Evolutionary conservation across 2,329 filamentous ascomycete species (phyloP), one percentile per base, ranked within the genome.

Genomic region (Periconia digitata): DNA sequence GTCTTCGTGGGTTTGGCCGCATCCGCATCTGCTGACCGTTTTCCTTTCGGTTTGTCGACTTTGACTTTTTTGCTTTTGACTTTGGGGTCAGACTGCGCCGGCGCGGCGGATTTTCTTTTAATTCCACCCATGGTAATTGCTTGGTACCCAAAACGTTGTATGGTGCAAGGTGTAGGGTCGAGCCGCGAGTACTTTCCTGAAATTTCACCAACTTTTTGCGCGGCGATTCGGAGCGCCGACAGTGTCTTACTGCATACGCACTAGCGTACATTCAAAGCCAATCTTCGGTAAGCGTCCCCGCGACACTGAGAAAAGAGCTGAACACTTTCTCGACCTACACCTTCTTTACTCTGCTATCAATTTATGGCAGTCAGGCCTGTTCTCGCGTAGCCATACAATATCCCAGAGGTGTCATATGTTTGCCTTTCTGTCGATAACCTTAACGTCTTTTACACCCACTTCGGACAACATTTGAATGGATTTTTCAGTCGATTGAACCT

Each of bases 11-110:
- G 56, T 50, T 62, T 63, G 32, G 59, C 55, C 23, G 51, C 58
- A 46, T 64, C 55, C 6, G 54, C 24, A 43, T 64, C 63, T 36
- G 59, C 55, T 17, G 56, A 53, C 40, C 51, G 52, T 51, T 69
- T 71, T 20, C 58, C 56, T 5, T 59, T 44, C 8, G 62, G 43
- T 52, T 71, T 70, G 27, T 69, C 65, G 29, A 66, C 58, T 53
- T 69, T 70, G 44, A 58, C 59, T 46, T 74, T 75, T 55, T 77
- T 78, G 49, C 51, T 62, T 37, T 63, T 64, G 21, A 32, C 37
- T 47, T 63, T 63, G 29, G 36, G 40, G 7, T 64, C 63, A 13
- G 54, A 32, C 15, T 52, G 55, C 27, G 54, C 49, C 23, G 54
- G 18, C 17, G 53, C 56, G 1, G 50, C 47, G 10, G 65, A 62